Conservation (phyloP, 2,329 filamentous ascomycete genomes). For the Xylaria arbuscula region DNA sequence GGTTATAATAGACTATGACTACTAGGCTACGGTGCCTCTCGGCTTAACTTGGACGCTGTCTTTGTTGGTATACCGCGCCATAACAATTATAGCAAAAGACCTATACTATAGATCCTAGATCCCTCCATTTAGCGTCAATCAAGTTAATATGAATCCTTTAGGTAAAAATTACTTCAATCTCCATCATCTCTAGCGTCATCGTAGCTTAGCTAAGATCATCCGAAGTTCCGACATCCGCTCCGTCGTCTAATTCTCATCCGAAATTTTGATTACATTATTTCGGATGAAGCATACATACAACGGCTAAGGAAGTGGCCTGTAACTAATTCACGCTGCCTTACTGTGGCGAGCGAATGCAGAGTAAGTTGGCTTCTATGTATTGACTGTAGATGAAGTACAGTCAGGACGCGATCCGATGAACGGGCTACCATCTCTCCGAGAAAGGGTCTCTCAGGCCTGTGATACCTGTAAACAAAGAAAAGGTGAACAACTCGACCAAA, state of each 20-base stretch:
- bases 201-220: slow-evolving; percentile 18
- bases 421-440: slow-evolving; percentile 41
- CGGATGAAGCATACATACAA: not conserved
- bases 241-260: slow-evolving; percentile 7
- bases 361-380: not conserved
- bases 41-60: not conserved
- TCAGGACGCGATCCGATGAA: slow-evolving; percentile 34
- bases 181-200: not conserved
- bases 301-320: not conserved
- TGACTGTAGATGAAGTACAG: not conserved
- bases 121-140: not conserved
- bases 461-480: slow-evolving; percentile 66
- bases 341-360: too few relatives aligned
- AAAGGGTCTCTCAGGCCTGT: slow-evolving; percentile 64
- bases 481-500: slow-evolving; percentile 43
- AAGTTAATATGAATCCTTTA: slow-evolving; percentile 5
- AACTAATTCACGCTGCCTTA: not conserved
- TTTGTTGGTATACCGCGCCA: not conserved
- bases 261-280: not conserved
- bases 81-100: not conserved
- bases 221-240: slow-evolving; percentile 42
- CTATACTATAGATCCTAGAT: slow-evolving; percentile 1
- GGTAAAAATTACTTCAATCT: slow-evolving; percentile 24
- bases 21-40: not conserved
- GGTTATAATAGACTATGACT: not conserved